These are phyloP conservation scores for Brasilioporus rufonigricans DNA, from an alignment of 768 basidiomycete genomes.

Conservation along the genomic window DNA sequence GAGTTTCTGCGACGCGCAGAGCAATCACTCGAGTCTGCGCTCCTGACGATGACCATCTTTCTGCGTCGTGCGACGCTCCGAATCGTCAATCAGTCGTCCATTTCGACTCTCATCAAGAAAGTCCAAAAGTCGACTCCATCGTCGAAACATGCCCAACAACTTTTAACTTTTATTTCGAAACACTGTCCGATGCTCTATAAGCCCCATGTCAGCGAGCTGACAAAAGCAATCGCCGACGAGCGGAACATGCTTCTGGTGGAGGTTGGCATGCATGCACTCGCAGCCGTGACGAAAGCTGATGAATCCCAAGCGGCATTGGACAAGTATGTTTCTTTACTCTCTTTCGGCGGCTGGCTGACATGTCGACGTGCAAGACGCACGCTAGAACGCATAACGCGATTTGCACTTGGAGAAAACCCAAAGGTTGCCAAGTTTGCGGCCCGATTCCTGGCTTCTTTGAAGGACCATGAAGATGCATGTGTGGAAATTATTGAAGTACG, in stretches of 20 bases:
- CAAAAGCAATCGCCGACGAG: slow-evolving; percentile 68
- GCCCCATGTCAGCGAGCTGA: slow-evolving; percentile 71
- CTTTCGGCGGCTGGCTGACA: background rate
- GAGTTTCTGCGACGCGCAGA: slow-evolving; percentile 81
- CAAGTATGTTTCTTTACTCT: slow-evolving; percentile 48
- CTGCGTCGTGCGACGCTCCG: slow-evolving; percentile 69
- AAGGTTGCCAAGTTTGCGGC: slow-evolving; percentile 85
- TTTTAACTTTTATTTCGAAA: slow-evolving; percentile 68
- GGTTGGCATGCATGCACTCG: slow-evolving; percentile 72
- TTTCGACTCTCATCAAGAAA: slow-evolving; percentile 77
- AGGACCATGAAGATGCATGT: slow-evolving; percentile 50
- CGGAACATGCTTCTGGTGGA: slow-evolving; percentile 55
- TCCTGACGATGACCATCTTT: slow-evolving; percentile 67
- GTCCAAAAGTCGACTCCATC: slow-evolving; percentile 48
- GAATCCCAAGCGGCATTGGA: slow-evolving; percentile 56
- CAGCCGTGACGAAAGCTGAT: slow-evolving; percentile 62
- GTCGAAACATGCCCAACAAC: slow-evolving; percentile 45
- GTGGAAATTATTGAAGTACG: slow-evolving; percentile 63
- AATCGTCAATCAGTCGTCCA: slow-evolving; percentile 80
- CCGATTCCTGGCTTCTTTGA: slow-evolving; percentile 62
- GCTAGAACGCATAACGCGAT: slow-evolving; percentile 58
- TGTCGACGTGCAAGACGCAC: slow-evolving; percentile 49
- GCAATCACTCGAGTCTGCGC: slow-evolving; percentile 57
- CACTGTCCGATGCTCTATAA: slow-evolving; percentile 71
- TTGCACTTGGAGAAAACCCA: slow-evolving; percentile 56